A percentile compares a stretch with the other conserved stretches of the same genome.
Evolutionary conservation across 805 yeast species (phyloP).

Genomic region (Pichia nanzhaoensis): DNA sequence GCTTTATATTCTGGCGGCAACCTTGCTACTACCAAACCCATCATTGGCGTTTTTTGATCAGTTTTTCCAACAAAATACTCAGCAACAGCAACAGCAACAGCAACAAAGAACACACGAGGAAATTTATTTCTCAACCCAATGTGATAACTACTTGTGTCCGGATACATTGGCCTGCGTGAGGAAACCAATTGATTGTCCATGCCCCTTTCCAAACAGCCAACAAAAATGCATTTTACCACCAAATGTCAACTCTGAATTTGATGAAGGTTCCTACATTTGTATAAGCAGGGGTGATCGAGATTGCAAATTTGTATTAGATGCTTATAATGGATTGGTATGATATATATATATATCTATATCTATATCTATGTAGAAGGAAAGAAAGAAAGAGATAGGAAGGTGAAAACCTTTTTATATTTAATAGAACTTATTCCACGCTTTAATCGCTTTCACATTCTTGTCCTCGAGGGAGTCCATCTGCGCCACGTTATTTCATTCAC

Average conservation of each 20-base stretch:
- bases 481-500: slow-evolving; percentile 63
- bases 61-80: slow-evolving; percentile 15
- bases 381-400: neutral
- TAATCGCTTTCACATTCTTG: slow-evolving; percentile 50
- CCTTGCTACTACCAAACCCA: neutral
- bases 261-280: slow-evolving; percentile 55
- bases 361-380: neutral
- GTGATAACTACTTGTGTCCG: slow-evolving; percentile 70
- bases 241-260: neutral
- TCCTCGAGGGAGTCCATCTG: slow-evolving; percentile 83
- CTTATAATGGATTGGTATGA: slow-evolving; percentile 52
- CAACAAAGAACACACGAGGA: slow-evolving; percentile 33
- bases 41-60: slow-evolving; percentile 21
- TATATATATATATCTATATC: neutral
- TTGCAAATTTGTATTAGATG: slow-evolving; percentile 79
- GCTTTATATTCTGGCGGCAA: neutral
- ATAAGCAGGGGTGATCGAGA: slow-evolving; percentile 75
- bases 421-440: too few relatives aligned
- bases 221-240: slow-evolving; percentile 67
- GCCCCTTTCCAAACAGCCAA: slow-evolving; percentile 83
- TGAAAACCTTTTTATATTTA: neutral
- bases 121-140: slow-evolving; percentile 24
- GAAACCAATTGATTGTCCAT: slow-evolving; percentile 70
- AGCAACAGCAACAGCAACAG: slow-evolving; percentile 26
- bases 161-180: slow-evolving; percentile 77